Evolutionary conservation across 108 stramenopile species (phyloP).

Genomic region (Asterionellopsis glacialis): DNA sequence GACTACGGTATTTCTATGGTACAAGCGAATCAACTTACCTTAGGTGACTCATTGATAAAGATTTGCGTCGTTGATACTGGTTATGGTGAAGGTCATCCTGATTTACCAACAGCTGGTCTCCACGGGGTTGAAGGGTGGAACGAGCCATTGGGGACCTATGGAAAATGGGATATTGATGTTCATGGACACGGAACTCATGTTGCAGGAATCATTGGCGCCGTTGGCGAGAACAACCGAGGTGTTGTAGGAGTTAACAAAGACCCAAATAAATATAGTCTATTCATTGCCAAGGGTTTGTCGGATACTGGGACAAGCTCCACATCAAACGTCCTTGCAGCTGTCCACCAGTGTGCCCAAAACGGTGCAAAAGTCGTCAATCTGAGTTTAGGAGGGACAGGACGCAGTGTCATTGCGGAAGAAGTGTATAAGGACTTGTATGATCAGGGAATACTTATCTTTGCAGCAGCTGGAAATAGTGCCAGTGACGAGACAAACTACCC

Average conservation of each 20-base stretch:
- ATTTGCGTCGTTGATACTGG: slow-evolving; percentile 54
- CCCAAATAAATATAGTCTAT: background rate
- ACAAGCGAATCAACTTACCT: background rate
- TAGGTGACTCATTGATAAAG: slow-evolving; percentile 13
- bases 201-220: slow-evolving; percentile 41
- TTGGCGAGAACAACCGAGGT: slow-evolving; percentile 20
- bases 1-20: background rate
- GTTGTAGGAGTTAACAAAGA: background rate
- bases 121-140: slow-evolving; percentile 8
- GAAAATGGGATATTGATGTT: slow-evolving; percentile 21
- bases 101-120: slow-evolving; percentile 20
- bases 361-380: slow-evolving; percentile 39
- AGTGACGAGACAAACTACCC: slow-evolving; percentile 29
- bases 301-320: slow-evolving; percentile 8
- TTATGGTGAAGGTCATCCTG: slow-evolving; percentile 28
- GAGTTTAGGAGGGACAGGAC: slow-evolving; percentile 25
- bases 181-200: slow-evolving; percentile 46
- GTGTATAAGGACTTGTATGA: slow-evolving; percentile 9
- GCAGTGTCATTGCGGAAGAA: background rate
- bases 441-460: slow-evolving; percentile 40
- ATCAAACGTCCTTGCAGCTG: slow-evolving; percentile 19
- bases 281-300: slow-evolving; percentile 2
- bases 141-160: background rate
- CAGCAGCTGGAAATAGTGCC: slow-evolving; percentile 60
- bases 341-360: slow-evolving; percentile 23